These are phyloP conservation scores for Colletotrichum echinochloae DNA, from an alignment of 2,329 filamentous ascomycete genomes.

Conservation along the genomic window DNA sequence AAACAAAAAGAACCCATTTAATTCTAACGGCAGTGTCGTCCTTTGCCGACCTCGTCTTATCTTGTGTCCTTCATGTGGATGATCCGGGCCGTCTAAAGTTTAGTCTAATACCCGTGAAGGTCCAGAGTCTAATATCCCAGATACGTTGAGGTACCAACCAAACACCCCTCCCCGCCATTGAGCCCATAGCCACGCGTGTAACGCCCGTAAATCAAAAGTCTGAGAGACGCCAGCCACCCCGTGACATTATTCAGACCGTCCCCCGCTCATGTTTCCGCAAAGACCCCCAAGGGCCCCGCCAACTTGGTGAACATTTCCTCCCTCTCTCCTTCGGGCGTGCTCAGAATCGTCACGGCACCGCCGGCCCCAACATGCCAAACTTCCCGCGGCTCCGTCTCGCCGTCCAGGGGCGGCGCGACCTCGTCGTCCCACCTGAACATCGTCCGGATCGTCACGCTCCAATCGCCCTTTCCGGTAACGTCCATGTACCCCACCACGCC, in stretches of 20 bases:
- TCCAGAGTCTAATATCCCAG: slow-evolving; percentile 40
- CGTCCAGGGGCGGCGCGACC: slow-evolving; percentile 46
- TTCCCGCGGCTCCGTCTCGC: slow-evolving; percentile 56
- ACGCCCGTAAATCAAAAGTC: slow-evolving; percentile 25
- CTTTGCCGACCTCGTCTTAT: neutral
- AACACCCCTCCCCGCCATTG: slow-evolving; percentile 1
- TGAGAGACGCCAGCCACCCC: neutral
- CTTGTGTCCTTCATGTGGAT: slow-evolving; percentile 14
- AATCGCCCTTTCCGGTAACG: slow-evolving; percentile 85
- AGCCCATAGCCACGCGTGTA: slow-evolving; percentile 1
- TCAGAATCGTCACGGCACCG: slow-evolving; percentile 88
- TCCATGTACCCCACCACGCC: slow-evolving; percentile 93
- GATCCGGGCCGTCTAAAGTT: slow-evolving; percentile 36
- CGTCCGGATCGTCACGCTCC: slow-evolving; percentile 90
- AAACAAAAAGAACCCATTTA: slow-evolving; percentile 22
- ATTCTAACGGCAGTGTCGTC: slow-evolving; percentile 5
- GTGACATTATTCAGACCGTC: neutral
- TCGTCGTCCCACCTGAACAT: slow-evolving; percentile 80
- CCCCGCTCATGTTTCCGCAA: slow-evolving; percentile 49
- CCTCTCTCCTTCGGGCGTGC: slow-evolving; percentile 82
- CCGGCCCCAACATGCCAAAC: slow-evolving; percentile 90
- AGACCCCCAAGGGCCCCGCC: slow-evolving; percentile 66
- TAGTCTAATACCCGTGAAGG: slow-evolving; percentile 45
- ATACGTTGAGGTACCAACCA: slow-evolving; percentile 46
- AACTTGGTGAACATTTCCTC: slow-evolving; percentile 91